A percentile compares a stretch with the other conserved stretches of the same genome.
Evolutionary conservation across 495 filamentous ascomycete genomes (phyloP).

Genomic region (Penicillium ucsense): DNA sequence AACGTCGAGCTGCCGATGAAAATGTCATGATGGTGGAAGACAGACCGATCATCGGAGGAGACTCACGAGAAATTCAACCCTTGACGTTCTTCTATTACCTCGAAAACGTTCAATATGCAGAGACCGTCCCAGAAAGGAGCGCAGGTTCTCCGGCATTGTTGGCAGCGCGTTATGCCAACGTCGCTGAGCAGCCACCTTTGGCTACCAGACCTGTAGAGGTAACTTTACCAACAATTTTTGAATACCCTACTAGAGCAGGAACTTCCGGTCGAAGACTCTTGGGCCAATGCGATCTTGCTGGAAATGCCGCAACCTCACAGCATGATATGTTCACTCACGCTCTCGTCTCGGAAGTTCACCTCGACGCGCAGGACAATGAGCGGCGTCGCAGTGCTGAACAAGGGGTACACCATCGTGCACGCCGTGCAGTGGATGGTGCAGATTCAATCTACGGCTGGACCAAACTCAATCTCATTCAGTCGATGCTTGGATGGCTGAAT

Average conservation of each 20-base stretch:
- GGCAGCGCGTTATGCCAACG: conserved; percentile 5
- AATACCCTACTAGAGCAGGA: conserved; percentile 24
- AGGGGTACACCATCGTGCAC: neutral
- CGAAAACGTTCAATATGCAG: conserved; percentile 18
- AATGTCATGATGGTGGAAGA: conserved; percentile 31
- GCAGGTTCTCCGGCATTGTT: neutral
- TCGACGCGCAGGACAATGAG: conserved; percentile 28
- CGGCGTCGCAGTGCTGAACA: neutral
- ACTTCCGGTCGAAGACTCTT: conserved; percentile 23
- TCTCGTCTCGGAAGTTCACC: conserved; percentile 30
- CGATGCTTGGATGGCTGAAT: conserved; percentile 30
- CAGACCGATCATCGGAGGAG: conserved; percentile 18
- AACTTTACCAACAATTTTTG: conserved; percentile 16
- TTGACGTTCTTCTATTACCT: conserved; percentile 28
- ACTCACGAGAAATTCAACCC: conserved; percentile 17
- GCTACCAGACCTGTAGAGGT: neutral
- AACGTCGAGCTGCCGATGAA: conserved; percentile 18
- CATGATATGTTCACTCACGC: conserved; percentile 26
- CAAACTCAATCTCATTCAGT: conserved; percentile 19
- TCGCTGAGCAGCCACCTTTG: neutral
- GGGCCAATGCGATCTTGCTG: conserved; percentile 6
- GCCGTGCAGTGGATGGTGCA: neutral
- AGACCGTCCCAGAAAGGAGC: conserved; percentile 10
- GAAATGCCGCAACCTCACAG: conserved; percentile 1
- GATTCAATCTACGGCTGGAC: neutral